Evolutionary conservation across 208 protist genomes (phyloP).

Genomic region (Tritrichomonas musculus): DNA sequence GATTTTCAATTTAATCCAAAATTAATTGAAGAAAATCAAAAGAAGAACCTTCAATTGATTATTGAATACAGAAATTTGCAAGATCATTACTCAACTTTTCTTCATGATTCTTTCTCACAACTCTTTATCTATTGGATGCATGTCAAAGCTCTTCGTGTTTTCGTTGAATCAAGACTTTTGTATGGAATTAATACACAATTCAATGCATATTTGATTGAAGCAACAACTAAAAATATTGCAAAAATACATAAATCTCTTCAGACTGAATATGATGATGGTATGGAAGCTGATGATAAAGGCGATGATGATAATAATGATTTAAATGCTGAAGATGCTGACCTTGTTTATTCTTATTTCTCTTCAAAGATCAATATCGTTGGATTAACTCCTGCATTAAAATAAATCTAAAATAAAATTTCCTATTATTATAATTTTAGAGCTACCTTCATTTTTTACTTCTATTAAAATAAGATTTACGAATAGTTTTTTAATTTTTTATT

Average conservation of each 20-base stretch:
- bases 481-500: too few relatives aligned
- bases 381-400: neutral
- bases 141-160: neutral
- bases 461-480: too few relatives aligned
- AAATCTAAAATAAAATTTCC: too few relatives aligned
- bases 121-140: neutral
- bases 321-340: neutral
- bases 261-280: neutral
- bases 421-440: too few relatives aligned
- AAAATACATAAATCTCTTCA: neutral
- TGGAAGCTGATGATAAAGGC: neutral
- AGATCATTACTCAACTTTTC: neutral
- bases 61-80: neutral
- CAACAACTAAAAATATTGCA: neutral
- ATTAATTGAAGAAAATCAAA: neutral
- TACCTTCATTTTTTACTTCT: too few relatives aligned
- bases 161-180: constrained; percentile 30
- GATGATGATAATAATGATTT: neutral
- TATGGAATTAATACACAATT: constrained; percentile 2
- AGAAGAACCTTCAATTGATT: neutral
- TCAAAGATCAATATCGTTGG: neutral
- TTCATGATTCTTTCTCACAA: neutral
- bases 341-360: neutral
- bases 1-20: neutral
- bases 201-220: neutral